Evolutionary conservation across 495 filamentous ascomycete genomes (phyloP).

Genomic region (Elasticomyces elasticus): DNA sequence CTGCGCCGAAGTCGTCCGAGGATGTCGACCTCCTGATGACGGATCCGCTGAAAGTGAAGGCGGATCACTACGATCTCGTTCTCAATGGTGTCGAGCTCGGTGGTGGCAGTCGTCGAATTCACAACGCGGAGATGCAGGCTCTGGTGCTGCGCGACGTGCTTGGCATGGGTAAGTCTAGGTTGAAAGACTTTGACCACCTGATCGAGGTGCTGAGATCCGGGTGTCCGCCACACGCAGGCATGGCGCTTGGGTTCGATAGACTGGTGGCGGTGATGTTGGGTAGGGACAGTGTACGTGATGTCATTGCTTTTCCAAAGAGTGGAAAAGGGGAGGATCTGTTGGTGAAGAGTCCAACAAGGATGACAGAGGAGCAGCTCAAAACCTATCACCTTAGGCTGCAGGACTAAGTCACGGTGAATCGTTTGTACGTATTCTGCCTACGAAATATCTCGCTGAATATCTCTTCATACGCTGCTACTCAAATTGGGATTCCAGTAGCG

Average conservation of each 20-base stretch:
- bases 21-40: conserved; percentile 68
- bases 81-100: conserved; percentile 93
- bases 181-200: conserved; percentile 73
- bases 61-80: conserved; percentile 89
- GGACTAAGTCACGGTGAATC: no score
- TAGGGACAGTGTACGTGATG: conserved; percentile 69
- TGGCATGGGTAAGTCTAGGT: conserved; percentile 45
- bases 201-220: conserved; percentile 72
- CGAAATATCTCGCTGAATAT: no score
- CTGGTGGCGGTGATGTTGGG: conserved; percentile 72
- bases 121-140: conserved; percentile 73
- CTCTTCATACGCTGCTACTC: no score
- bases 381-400: conserved; percentile 62
- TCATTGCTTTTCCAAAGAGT: conserved; percentile 92
- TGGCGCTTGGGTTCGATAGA: conserved; percentile 87
- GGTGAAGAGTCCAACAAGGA: conserved; percentile 60
- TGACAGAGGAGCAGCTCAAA: conserved; percentile 53
- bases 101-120: conserved; percentile 86
- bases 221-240: conserved; percentile 93
- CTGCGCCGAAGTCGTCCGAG: conserved; percentile 59
- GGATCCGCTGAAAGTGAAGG: conserved; percentile 60
- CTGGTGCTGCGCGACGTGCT: conserved; percentile 79
- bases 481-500: no score
- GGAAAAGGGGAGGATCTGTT: conserved; percentile 76
- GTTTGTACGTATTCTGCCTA: no score